Conservation (phyloP, 2,329 filamentous ascomycete species). For the Botryotinia convoluta region DNA sequence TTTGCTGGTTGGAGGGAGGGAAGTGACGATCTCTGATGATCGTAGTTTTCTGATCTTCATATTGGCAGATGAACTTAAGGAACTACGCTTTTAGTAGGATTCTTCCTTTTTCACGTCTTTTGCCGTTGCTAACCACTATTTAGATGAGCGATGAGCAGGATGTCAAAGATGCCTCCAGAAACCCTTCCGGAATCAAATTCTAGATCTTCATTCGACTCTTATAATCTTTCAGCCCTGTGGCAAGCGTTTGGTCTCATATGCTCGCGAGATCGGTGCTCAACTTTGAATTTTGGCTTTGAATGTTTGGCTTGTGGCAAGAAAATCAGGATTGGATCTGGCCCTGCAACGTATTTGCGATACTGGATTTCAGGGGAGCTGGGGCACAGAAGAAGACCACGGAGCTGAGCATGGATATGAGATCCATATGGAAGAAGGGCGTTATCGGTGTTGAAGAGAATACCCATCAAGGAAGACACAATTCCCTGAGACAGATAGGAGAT, state of each 20-base stretch:
- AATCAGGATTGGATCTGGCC: too few relatives aligned
- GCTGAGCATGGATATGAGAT: neutral
- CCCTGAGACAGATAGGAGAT: too few relatives aligned
- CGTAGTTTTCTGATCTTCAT: neutral
- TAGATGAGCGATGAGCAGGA: neutral
- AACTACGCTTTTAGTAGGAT: neutral
- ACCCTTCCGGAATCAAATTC: neutral
- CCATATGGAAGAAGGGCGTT: accelerated
- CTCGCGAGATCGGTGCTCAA: neutral
- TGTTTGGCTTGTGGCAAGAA: neutral
- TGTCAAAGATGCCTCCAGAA: neutral
- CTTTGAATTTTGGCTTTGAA: too few relatives aligned
- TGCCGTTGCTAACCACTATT: neutral
- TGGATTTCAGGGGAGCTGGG: neutral
- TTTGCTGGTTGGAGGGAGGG: neutral
- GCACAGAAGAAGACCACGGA: neutral
- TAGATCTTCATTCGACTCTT: neutral
- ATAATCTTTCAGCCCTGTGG: neutral
- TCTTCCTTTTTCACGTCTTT: too few relatives aligned
- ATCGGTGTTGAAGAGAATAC: neutral
- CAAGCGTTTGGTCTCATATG: neutral
- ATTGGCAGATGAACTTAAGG: too few relatives aligned
- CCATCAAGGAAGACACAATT: neutral
- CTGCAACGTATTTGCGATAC: neutral
- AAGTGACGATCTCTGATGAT: neutral